Evolutionary conservation across 257 asterid genomes (phyloP).

Genomic region (Solanum lignicaule): DNA sequence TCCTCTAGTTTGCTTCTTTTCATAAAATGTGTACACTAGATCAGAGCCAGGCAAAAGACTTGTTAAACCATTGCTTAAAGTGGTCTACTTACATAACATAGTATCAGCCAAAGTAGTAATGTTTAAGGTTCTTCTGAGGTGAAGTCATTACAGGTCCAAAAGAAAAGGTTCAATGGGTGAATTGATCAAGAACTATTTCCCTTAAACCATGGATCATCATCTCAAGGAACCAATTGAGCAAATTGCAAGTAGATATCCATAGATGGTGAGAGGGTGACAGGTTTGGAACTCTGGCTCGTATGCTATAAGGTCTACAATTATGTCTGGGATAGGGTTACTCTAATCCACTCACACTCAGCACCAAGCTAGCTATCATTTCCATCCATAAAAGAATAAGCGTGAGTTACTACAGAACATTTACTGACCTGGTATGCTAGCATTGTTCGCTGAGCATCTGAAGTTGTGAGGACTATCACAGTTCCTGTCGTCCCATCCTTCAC

Average conservation of each 20-base stretch:
- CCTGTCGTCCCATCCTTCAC: constrained; percentile 93
- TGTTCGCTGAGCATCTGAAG: constrained; percentile 94
- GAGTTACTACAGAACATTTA: background rate
- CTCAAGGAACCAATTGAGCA: background rate
- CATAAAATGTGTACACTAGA: background rate
- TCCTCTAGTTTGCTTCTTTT: background rate
- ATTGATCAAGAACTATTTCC: background rate
- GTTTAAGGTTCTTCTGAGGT: background rate
- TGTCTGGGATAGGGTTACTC: background rate
- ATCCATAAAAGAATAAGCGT: background rate
- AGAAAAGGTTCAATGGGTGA: background rate
- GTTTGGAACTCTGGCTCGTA: background rate
- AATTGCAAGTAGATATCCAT: background rate
- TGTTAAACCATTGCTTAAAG: background rate
- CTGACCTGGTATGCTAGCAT: constrained; percentile 95
- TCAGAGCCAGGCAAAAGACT: background rate
- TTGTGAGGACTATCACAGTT: constrained; percentile 90
- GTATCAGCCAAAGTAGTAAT: background rate
- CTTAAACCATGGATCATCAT: background rate
- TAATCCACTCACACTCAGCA: background rate
- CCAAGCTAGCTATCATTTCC: background rate
- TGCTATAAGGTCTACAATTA: background rate
- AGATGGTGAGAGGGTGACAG: background rate
- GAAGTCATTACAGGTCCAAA: background rate
- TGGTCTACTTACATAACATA: background rate